Evolutionary conservation across 352 stramenopile species (phyloP).

Genomic region (Phytophthora fragariae): DNA sequence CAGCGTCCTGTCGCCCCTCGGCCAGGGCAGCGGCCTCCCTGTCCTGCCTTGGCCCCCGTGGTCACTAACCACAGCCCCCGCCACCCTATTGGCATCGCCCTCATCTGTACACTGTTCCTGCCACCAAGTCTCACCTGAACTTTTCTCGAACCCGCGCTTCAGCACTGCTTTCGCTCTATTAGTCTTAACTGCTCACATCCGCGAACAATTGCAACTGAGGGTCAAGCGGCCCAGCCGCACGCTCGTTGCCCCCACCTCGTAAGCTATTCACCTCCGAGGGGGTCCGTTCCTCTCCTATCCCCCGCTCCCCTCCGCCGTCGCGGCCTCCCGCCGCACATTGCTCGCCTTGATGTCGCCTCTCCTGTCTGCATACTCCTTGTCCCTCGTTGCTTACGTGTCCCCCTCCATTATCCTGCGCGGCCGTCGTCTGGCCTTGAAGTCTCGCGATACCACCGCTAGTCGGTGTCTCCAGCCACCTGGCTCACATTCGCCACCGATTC

Average conservation of each 20-base stretch:
- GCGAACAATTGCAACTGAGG: not conserved
- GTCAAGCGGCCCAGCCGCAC: not conserved
- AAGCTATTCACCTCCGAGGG: not conserved
- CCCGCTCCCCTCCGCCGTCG: not conserved
- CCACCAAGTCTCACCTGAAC: not conserved
- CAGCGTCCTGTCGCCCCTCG: not conserved
- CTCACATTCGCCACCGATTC: not conserved
- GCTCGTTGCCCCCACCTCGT: not conserved
- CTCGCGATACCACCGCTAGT: not conserved
- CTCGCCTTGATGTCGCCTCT: not conserved
- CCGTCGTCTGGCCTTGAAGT: not conserved
- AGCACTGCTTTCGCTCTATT: not conserved
- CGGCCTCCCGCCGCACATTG: not conserved
- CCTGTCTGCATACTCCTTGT: not conserved
- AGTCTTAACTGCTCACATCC: not conserved
- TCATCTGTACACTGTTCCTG: not conserved
- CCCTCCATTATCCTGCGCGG: too few relatives aligned
- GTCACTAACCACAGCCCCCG: not conserved
- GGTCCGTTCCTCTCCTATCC: not conserved
- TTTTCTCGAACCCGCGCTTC: not conserved
- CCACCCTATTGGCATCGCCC: not conserved
- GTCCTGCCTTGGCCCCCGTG: not conserved
- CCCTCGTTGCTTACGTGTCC: not conserved
- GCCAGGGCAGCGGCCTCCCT: not conserved
- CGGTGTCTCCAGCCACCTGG: not conserved